Evolutionary conservation across 495 filamentous ascomycete genomes (phyloP).

Genomic region (Xylaria cubensis): DNA sequence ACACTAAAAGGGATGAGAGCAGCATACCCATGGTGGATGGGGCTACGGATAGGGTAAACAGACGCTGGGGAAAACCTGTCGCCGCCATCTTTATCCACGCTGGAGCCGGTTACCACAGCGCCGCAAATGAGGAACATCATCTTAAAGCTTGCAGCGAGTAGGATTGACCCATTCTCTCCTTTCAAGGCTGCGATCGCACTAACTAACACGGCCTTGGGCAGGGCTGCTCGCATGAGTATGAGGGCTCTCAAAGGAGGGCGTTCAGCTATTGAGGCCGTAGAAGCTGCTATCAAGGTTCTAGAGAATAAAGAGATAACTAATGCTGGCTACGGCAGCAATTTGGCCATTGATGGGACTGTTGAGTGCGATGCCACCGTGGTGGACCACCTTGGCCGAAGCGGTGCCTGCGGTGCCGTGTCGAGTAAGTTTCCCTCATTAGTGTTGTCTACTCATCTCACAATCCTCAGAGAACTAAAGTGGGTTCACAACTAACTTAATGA

Average conservation of each 20-base stretch:
- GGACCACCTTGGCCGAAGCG: constrained; percentile 88
- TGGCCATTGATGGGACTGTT: constrained; percentile 86
- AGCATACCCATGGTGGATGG: constrained; percentile 32
- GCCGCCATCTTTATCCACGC: constrained; percentile 92
- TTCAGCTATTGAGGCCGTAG: constrained; percentile 87
- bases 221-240: constrained; percentile 83
- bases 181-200: not conserved
- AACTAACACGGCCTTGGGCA: constrained; percentile 42
- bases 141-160: constrained; percentile 87
- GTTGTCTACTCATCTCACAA: not conserved
- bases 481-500: not conserved
- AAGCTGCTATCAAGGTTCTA: constrained; percentile 82
- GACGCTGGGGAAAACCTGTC: constrained; percentile 39
- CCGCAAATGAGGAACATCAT: constrained; percentile 81
- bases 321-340: constrained; percentile 92
- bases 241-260: constrained; percentile 76
- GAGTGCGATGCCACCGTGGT: constrained; percentile 95
- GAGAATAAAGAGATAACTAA: constrained; percentile 97
- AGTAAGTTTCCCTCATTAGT: constrained; percentile 61
- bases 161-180: constrained; percentile 44
- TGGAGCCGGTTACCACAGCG: constrained; percentile 92
- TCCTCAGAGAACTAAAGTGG: not conserved
- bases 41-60: constrained; percentile 30
- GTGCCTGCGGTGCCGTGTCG: constrained; percentile 86
- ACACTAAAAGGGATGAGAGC: constrained; percentile 11